Evolutionary conservation across 805 yeast species (phyloP).

Genomic region (Cyberlindnera amylophila): DNA sequence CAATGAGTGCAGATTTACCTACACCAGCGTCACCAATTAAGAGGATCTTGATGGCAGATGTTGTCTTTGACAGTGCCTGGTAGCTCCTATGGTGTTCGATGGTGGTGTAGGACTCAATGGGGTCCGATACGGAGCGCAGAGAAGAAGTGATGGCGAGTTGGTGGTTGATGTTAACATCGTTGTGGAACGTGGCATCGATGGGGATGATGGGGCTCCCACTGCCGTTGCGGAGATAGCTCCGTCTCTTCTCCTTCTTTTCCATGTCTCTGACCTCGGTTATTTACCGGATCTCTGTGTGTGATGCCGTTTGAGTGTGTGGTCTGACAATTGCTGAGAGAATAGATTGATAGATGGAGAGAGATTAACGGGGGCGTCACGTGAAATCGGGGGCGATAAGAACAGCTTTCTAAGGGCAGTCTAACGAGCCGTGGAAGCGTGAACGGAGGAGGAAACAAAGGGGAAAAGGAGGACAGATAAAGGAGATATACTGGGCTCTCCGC

Average conservation of each 20-base stretch:
- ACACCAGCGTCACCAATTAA: slow-evolving; percentile 45
- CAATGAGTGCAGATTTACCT: slow-evolving; percentile 44
- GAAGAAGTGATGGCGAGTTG: slow-evolving; percentile 11
- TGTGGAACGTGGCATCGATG: slow-evolving; percentile 23
- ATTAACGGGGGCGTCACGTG: too few relatives aligned
- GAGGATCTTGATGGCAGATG: slow-evolving; percentile 33
- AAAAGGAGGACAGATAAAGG: too few relatives aligned
- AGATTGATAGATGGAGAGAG: too few relatives aligned
- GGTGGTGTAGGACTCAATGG: slow-evolving; percentile 11
- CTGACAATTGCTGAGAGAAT: too few relatives aligned
- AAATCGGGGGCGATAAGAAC: too few relatives aligned
- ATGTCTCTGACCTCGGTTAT: neutral
- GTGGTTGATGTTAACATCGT: slow-evolving; percentile 23
- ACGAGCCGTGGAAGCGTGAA: too few relatives aligned
- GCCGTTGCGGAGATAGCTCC: slow-evolving; percentile 21
- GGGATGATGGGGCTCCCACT: slow-evolving; percentile 29
- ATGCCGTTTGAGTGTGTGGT: too few relatives aligned
- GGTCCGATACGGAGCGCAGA: slow-evolving; percentile 16
- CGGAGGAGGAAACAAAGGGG: too few relatives aligned
- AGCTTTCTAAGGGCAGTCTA: too few relatives aligned
- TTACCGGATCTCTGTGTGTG: too few relatives aligned
- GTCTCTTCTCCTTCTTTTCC: slow-evolving; percentile 21
- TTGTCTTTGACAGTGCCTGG: slow-evolving; percentile 14
- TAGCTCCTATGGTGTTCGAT: slow-evolving; percentile 23
- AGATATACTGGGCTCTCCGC: too few relatives aligned